Evolutionary conservation across 2,329 filamentous ascomycete species (phyloP).

Genomic region (Pseudocercospora fijiensis): DNA sequence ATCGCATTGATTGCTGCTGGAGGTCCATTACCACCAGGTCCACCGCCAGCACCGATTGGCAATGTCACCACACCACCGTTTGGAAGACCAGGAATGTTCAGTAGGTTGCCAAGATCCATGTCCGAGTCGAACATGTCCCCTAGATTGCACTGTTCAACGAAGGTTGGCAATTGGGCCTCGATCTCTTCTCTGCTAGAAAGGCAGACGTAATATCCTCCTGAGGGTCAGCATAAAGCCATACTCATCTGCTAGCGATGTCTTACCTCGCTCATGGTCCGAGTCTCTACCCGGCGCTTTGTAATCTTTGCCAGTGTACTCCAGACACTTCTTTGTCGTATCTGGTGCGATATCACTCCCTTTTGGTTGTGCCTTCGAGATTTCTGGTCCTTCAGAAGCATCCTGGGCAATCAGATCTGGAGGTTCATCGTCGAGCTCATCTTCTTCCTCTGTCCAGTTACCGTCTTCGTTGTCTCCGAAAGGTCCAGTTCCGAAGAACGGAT

Average conservation of each 20-base stretch:
- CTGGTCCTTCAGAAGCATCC: background rate
- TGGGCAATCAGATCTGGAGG: constrained; percentile 13
- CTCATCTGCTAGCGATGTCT: background rate
- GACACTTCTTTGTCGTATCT: background rate
- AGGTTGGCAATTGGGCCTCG: constrained; percentile 11
- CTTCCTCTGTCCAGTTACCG: constrained; percentile 16
- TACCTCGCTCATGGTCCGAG: background rate
- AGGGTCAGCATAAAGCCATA: background rate
- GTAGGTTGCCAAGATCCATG: background rate
- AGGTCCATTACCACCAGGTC: background rate
- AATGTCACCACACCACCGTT: background rate
- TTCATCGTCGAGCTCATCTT: constrained; percentile 5
- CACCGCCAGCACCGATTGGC: background rate
- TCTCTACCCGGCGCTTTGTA: constrained; percentile 7
- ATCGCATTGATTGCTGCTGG: background rate
- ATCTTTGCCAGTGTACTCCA: constrained; percentile 1
- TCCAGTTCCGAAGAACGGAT: constrained; percentile 5
- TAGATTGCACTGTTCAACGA: constrained; percentile 20
- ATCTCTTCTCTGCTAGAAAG: constrained; percentile 16
- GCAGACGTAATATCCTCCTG: constrained; percentile 20
- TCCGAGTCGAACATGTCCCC: constrained; percentile 10
- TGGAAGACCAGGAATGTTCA: background rate
- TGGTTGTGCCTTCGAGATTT: background rate
- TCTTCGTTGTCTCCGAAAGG: background rate
- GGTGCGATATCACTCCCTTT: background rate